Conservation (phyloP, 202 grass and related monocot genomes). For the Miscanthus sacchariflorus region DNA sequence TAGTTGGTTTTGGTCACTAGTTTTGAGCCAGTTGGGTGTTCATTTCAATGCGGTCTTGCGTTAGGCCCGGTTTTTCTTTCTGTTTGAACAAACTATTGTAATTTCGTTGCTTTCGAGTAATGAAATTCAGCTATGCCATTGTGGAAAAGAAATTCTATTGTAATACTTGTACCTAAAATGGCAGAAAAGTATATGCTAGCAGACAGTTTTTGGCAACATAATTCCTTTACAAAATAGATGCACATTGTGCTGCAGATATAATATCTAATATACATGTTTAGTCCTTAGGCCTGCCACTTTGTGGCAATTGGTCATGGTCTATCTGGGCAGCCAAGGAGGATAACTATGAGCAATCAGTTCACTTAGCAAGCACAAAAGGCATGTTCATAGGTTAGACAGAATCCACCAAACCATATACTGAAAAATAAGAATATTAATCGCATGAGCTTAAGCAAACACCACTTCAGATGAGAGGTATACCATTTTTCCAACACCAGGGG, state of each 20-base stretch:
- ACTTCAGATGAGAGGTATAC: conserved; percentile 56
- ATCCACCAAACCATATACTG: conserved; percentile 30
- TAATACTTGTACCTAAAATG: background rate
- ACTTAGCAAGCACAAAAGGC: background rate
- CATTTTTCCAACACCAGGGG: conserved; percentile 97
- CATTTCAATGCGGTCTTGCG: too few species aligned
- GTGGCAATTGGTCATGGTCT: conserved; percentile 14
- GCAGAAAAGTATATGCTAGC: background rate
- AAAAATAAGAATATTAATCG: background rate
- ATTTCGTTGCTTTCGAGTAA: too few species aligned
- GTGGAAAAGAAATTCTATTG: background rate
- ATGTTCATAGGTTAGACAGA: background rate
- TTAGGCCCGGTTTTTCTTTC: too few species aligned
- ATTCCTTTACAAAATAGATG: conserved; percentile 8
- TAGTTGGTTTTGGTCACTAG: too few species aligned
- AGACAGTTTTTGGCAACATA: background rate
- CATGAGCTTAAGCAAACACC: conserved; percentile 19
- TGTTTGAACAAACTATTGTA: too few species aligned
- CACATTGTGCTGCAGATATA: background rate
- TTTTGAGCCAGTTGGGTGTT: too few species aligned
- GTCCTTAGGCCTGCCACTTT: background rate
- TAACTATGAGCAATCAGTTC: background rate
- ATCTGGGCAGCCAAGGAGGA: background rate
- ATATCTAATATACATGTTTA: conserved; percentile 7
- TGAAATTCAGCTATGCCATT: too few species aligned